These are phyloP conservation scores for Metschnikowia proteae DNA, from an alignment of 805 yeast species.

Conservation along the genomic window DNA sequence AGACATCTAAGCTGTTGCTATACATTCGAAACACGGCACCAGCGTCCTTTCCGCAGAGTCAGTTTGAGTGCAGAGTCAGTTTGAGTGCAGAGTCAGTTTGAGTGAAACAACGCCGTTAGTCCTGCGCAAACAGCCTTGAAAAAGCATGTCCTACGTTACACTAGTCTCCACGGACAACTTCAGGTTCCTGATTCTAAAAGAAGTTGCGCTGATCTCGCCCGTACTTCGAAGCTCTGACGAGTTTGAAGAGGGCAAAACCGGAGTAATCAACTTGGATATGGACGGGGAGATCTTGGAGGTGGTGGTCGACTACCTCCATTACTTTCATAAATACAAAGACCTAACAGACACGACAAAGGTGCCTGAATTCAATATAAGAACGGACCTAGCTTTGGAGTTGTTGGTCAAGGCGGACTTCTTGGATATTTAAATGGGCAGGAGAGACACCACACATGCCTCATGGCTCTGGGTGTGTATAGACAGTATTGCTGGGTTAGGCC, in stretches of 20 bases:
- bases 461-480: background rate
- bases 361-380: conserved; percentile 88
- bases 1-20: no score
- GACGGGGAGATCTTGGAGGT: conserved; percentile 71
- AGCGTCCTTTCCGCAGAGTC: no score
- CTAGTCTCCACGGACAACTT: conserved; percentile 72
- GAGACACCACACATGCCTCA: no score
- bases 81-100: no score
- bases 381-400: conserved; percentile 88
- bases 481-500: background rate
- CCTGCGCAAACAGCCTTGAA: no score
- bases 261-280: conserved; percentile 59
- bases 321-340: conserved; percentile 63
- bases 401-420: conserved; percentile 90
- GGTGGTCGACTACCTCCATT: conserved; percentile 81
- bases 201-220: conserved; percentile 73
- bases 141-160: conserved; percentile 42
- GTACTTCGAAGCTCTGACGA: conserved; percentile 48
- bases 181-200: conserved; percentile 57
- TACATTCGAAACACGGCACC: no score
- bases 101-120: no score
- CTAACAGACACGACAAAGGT: conserved; percentile 50
- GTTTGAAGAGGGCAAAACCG: conserved; percentile 55
- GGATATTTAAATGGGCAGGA: conserved; percentile 40
- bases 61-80: no score